phyloP scores from a whole-genome alignment of 805 yeast genomes.

The Kodamaea jinghongensis region DNA sequence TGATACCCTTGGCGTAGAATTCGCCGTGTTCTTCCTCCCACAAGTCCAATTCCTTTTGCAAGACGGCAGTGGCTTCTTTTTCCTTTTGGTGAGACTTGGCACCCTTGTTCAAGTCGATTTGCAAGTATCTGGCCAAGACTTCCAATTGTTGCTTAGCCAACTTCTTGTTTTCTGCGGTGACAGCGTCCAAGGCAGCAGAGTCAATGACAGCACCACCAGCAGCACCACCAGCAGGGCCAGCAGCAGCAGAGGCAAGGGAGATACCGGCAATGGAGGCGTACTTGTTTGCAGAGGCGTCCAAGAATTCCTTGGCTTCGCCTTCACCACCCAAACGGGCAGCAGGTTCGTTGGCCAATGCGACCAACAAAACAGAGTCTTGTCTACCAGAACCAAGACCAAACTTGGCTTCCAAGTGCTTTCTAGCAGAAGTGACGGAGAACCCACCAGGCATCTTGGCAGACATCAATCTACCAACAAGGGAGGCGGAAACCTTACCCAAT shows the following conservation, averaged over 20 bases:
- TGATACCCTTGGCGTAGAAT: conserved; percentile 85
- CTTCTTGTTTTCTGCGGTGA: conserved; percentile 66
- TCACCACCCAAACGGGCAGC: conserved; percentile 83
- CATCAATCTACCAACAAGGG: conserved; percentile 85
- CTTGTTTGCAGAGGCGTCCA: conserved; percentile 78
- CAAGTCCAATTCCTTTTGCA: conserved; percentile 88
- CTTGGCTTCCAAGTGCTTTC: conserved; percentile 86
- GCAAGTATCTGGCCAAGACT: conserved; percentile 91
- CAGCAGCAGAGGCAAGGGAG: conserved; percentile 64
- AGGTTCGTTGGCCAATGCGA: conserved; percentile 88
- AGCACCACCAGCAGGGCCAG: conserved; percentile 53
- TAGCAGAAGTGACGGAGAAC: conserved; percentile 84
- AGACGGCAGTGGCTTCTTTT: conserved; percentile 76
- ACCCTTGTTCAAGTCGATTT: conserved; percentile 87
- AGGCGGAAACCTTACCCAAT: conserved; percentile 90
- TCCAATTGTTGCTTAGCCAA: conserved; percentile 81
- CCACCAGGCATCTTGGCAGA: conserved; percentile 99
- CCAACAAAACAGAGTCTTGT: conserved; percentile 84
- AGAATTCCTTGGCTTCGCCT: conserved; percentile 84
- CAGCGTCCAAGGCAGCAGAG: conserved; percentile 89
- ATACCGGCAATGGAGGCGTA: conserved; percentile 84
- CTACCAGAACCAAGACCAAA: conserved; percentile 94
- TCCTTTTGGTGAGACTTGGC: conserved; percentile 79
- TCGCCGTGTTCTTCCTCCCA: conserved; percentile 88
- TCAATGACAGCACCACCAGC: conserved; percentile 88